Evolutionary conservation across 768 basidiomycete species (phyloP).

Genomic region (Galerina sulciceps): DNA sequence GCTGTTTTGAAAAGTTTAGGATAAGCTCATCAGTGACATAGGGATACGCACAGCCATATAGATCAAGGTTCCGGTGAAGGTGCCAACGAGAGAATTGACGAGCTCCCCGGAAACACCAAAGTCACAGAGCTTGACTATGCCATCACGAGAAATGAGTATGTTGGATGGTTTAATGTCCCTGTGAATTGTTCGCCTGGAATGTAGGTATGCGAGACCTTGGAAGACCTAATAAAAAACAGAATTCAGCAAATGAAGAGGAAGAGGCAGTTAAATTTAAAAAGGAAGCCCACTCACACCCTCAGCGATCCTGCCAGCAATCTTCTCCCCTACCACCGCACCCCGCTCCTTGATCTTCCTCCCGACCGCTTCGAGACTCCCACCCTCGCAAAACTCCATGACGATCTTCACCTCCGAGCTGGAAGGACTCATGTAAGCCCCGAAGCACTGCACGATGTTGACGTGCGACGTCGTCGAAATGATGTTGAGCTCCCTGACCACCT

Average conservation of each 20-base stretch:
- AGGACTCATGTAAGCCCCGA: conserved; percentile 88
- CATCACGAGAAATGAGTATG: conserved; percentile 85
- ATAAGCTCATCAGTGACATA: conserved; percentile 4
- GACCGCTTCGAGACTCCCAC: conserved; percentile 87
- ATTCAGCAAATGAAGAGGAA: conserved; percentile 2
- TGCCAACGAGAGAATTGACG: conserved; percentile 86
- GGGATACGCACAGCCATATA: conserved; percentile 92
- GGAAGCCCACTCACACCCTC: conserved; percentile 70
- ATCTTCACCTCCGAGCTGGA: conserved; percentile 92
- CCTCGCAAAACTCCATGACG: conserved; percentile 89
- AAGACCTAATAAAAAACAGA: conserved; percentile 57
- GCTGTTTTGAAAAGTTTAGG: conserved; percentile 46
- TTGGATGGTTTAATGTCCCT: conserved; percentile 95
- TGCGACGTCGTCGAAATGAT: conserved; percentile 86
- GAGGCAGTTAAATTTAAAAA: not conserved
- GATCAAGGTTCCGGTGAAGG: conserved; percentile 95
- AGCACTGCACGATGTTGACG: conserved; percentile 87
- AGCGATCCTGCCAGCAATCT: conserved; percentile 88
- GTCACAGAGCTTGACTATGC: conserved; percentile 89
- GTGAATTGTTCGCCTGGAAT: conserved; percentile 89
- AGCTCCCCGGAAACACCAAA: conserved; percentile 99
- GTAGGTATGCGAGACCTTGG: conserved; percentile 89
- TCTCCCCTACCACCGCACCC: conserved; percentile 82
- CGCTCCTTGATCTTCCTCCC: conserved; percentile 80
- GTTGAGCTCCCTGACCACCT: conserved; percentile 89